Base-by-base conservation (phyloP, 2,329 filamentous ascomycete genomes). In the Cladosporium sp. region DNA sequence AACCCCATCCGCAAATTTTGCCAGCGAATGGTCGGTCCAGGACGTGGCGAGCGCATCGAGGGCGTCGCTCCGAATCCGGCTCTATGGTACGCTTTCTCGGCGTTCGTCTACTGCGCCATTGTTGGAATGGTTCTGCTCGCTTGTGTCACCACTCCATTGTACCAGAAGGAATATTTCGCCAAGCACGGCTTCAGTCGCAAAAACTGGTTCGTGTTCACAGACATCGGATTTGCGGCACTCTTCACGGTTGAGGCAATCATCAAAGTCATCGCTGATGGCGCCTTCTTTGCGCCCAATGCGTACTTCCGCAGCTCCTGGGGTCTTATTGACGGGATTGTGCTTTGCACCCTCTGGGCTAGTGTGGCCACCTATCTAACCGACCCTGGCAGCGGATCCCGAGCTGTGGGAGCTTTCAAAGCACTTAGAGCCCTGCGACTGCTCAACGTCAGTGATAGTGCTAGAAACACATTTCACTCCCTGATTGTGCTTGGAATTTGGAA, bases 241-340 rank as follows among this genome's bases (percentile, higher is more conserved):
- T 99, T 99, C 80, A 91, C 90, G 0, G 75, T 92, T 7, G 95
- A 99, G 78, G 92, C 93, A 0, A 74, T 88, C 6, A 93, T 99
- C 80, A 99, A 99, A 78, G 89, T 96, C 65, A 88, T 99, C 72
- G 95, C 95, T 0, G 95, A 99, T 80, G 95, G 95, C 8, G 91
- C 97, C 73, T 91, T 97, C 77, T 98, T 92, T 87, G 97, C 95
- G 0, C 95, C 95, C 0, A 97, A 99, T 78, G 96, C 96, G 2
- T 99, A 97, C 76, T 92, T 97, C 77, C 89, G 95, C 73, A 94
- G 94, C 75, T 94, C 93, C 0, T 99, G 95, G 95, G 96, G 95
- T 7, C 89, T 97, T 68, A 97, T 99, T 70, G 95, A 99, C 75
- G 92, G 90, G 0, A 79, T 98, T 54, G 95, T 99, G 70, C 83